Evolutionary conservation across 805 yeast species (phyloP), one percentile per base, ranked within the genome.

Genomic region (Starmerella lactis-condensi): DNA sequence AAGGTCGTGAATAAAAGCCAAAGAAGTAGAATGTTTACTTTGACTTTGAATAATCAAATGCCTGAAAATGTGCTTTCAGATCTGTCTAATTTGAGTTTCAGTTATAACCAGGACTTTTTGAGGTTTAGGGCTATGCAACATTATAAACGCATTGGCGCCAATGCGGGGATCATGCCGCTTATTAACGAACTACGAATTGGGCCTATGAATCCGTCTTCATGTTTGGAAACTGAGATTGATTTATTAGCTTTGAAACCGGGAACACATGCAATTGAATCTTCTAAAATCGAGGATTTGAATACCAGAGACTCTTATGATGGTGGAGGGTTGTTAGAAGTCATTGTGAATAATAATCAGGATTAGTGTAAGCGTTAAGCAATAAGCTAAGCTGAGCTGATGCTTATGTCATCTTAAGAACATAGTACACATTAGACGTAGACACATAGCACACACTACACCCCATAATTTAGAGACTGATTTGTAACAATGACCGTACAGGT

Each of bases 241-340:
- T 49, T 77, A 23, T 54, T 74, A 28, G 82, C 79, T 0, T 53
- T 75, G 10, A 64, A 69, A 25, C 60, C 61, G 40, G 92, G 92
- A 0, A 61, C 72, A 6, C 71, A 64, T 46, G 65, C 67, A 26
- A 52, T 78, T 14, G 69, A 65, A 33, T 81, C 77, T 2, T 61
- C 75, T n/a, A 65, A 65, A 35, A 57, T 78, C 10, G 61, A 71
- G 28, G 91, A 77, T 44, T 55, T 69, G 8, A 45, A 49, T 22
- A 62, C 70, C 13, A 79, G 83, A 3, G 83, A 75, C 34, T 64
- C 69, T 2, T 61, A 71, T 39, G 82, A 71, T 38, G 72, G 77
- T 46, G 82, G 81, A 1, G 64, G 67, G 35, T 53, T 76, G 32
- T 57, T 77, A 22, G 82, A 75, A 43, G 75, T 77, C 2, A 62